These are phyloP conservation scores for Metschnikowia peoriensis DNA, from an alignment of 805 yeast genomes.

Conservation along the genomic window DNA sequence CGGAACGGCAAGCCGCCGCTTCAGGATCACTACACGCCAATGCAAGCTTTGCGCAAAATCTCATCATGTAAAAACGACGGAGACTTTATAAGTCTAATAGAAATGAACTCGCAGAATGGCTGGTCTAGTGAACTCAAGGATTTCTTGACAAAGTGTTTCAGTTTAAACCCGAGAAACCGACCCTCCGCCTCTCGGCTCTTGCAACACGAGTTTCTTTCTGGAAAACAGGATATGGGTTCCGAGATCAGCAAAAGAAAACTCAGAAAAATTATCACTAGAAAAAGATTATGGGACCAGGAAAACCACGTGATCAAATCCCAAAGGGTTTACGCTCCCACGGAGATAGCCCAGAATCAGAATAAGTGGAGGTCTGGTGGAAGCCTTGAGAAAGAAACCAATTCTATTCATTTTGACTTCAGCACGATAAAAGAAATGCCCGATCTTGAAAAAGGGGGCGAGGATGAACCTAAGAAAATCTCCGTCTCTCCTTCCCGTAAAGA, in stretches of 20 bases:
- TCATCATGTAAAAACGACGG: conserved; percentile 28
- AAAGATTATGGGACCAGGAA: conserved; percentile 40
- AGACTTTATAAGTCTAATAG: conserved; percentile 31
- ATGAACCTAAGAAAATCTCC: not conserved
- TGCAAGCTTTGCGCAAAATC: conserved; percentile 43
- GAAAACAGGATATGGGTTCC: conserved; percentile 8
- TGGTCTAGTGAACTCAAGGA: conserved; percentile 28
- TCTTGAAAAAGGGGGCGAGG: not conserved
- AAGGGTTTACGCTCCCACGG: conserved; percentile 39
- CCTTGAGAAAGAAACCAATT: conserved; percentile 9
- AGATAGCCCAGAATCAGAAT: conserved; percentile 30
- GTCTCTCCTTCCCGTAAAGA: conserved; percentile 1
- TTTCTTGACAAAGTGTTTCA: conserved; percentile 35
- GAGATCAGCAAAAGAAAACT: conserved; percentile 19
- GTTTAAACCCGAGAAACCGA: conserved; percentile 31
- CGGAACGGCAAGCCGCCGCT: conserved; percentile 71
- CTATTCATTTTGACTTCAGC: conserved; percentile 38
- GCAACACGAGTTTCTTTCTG: conserved; percentile 33
- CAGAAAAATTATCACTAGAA: conserved; percentile 33
- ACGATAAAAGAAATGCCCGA: conserved; percentile 22
- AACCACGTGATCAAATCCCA: conserved; percentile 31
- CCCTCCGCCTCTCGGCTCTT: conserved; percentile 32
- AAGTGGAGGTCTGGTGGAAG: conserved; percentile 24
- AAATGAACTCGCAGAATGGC: conserved; percentile 19
- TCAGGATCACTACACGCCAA: conserved; percentile 38